Conservation (phyloP, 2,329 filamentous ascomycete genomes). For the Scopulariopsis brevicaulis region DNA sequence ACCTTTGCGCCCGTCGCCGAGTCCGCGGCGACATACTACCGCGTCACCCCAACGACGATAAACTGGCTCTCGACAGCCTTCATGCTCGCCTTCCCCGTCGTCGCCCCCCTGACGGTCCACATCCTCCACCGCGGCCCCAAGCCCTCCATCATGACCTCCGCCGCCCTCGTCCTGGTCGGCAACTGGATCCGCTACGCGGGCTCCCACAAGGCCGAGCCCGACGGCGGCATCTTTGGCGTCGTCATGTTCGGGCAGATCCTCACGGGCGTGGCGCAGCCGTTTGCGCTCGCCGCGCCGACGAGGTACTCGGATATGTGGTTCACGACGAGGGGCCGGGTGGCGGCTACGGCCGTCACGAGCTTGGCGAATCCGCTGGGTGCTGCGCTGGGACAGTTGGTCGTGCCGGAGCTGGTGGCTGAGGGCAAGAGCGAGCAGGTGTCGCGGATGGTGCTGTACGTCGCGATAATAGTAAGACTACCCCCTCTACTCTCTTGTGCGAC, state of each 20-base stretch:
- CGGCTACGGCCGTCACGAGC: conserved; percentile 75
- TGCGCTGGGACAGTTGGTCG: conserved; percentile 77
- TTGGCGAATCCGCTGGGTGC: conserved; percentile 86
- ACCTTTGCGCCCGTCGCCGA: conserved; percentile 78
- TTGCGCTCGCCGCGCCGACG: conserved; percentile 80
- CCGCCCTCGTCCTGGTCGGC: conserved; percentile 63
- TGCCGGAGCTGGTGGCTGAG: conserved; percentile 57
- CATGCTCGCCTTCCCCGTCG: conserved; percentile 69
- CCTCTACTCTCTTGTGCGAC: neutral
- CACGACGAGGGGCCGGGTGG: conserved; percentile 60
- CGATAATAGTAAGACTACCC: conserved; percentile 60
- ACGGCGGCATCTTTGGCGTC: conserved; percentile 55
- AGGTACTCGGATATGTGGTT: conserved; percentile 95
- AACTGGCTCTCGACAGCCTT: conserved; percentile 92
- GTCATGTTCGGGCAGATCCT: conserved; percentile 89
- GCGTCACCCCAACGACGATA: conserved; percentile 61
- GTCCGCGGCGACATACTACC: conserved; percentile 64
- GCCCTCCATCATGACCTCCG: conserved; percentile 61
- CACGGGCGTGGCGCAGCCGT: conserved; percentile 81
- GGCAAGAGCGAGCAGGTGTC: conserved; percentile 49
- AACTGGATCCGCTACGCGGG: conserved; percentile 90
- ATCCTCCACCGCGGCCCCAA: conserved; percentile 73
- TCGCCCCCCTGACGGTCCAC: conserved; percentile 63
- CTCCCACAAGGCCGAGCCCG: conserved; percentile 30
- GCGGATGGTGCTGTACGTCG: conserved; percentile 72